Evolutionary conservation across 1,284 basidiomycete genomes (phyloP).

Genomic region (Puccinia triticina): DNA sequence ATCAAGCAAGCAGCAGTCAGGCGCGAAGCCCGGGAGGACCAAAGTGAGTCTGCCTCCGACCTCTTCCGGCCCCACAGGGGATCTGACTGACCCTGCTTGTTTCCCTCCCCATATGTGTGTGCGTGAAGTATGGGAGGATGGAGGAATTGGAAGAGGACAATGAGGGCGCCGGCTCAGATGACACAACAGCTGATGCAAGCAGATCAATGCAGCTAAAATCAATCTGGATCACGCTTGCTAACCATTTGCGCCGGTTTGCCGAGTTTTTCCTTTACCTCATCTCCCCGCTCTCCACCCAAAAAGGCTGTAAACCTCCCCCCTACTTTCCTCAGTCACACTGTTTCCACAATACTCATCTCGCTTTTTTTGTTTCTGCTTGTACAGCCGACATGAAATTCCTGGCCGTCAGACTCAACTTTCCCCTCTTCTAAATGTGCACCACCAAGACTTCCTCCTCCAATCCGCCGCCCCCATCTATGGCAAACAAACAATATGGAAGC

Average conservation of each 20-base stretch:
- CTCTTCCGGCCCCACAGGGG: no score
- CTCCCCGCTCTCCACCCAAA: conserved; percentile 28
- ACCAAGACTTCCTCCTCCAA: not conserved
- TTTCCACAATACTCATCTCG: not conserved
- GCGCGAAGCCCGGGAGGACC: not conserved
- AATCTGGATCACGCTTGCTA: not conserved
- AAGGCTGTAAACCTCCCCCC: conserved; percentile 19
- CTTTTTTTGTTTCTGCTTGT: not conserved
- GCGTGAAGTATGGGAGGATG: not conserved
- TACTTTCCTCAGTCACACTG: not conserved
- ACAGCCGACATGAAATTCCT: conserved; percentile 46
- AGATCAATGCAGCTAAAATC: conserved; percentile 1
- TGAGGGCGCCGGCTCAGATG: not conserved
- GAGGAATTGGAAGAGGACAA: conserved; percentile 7
- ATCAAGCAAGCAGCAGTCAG: no score
- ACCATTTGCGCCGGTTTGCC: conserved; percentile 25
- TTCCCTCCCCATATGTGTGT: no score
- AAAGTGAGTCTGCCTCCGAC: no score
- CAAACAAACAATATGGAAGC: conserved; percentile 76
- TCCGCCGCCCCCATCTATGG: no score
- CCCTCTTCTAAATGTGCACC: conserved; percentile 37
- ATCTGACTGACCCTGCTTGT: no score
- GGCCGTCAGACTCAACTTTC: conserved; percentile 42
- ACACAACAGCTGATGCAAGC: not conserved
- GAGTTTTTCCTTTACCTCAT: conserved; percentile 42